Evolutionary conservation across 495 filamentous ascomycete genomes (phyloP), one percentile per base, ranked within the genome.

Genomic region (Hypoxylon fragiforme): DNA sequence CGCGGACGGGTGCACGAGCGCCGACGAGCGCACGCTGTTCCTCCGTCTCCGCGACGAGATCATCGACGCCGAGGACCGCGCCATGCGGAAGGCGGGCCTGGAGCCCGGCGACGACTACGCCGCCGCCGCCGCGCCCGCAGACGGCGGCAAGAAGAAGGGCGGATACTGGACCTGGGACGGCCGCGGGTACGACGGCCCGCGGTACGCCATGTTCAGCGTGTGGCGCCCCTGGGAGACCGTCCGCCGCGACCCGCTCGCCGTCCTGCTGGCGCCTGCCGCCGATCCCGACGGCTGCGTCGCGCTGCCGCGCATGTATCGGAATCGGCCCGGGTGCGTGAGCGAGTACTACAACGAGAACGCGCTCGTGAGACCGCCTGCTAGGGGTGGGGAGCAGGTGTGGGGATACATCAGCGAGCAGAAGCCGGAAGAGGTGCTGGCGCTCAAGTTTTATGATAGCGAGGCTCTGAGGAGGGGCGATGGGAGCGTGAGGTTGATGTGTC

Each of bases 321-420:
- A 28, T 4, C 39, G 39, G 7, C 39, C 39, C 20, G 39, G 39
- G 2, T 26, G 39, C 12, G 39, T 42, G 6, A 12, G 13, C 20
- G 21, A 42, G 20, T 42, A 42, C 39, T 42, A 42, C 39, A 42
- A 28, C 22, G 39, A 42, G 39, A 42, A 42, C 22, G 39, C 12
- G 39, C 39, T 42, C 11, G 39, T 42, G 39, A 3, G 21, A 12
- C 39, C 39, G 39, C 39, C 22, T 19, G 28, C 39, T 5, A 3
- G 20, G 2, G 39, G 14, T 3, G 14, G n/a, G 20, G 20, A 7
- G 22, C 39, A 42, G 8, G 39, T 42, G 6, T 42, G 39, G 39
- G 39, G 39, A 12, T 42, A 42, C 39, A 1, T 42, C 2, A 24
- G 39, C 39, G 39, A 42, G 39, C 39, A 42, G 39, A n/a, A 69